These are phyloP conservation scores for Verticillium albo-atrum DNA, from an alignment of 2,329 filamentous ascomycete genomes.

Conservation along the genomic window DNA sequence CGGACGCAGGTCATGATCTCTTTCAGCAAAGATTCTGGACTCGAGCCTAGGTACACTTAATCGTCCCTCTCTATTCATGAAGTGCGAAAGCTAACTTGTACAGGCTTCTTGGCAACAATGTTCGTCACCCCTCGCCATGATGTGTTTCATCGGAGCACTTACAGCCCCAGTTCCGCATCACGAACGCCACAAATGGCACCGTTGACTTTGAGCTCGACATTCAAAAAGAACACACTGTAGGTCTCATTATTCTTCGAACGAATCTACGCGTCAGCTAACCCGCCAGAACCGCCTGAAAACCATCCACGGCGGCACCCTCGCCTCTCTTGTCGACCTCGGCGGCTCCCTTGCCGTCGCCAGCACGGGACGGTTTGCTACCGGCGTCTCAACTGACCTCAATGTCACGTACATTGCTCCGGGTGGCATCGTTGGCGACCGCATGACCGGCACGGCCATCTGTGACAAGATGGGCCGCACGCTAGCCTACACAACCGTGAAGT, in stretches of 20 bases:
- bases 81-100: not conserved
- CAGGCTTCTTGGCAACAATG: conserved; percentile 37
- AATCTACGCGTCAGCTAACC: not conserved
- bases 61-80: not conserved
- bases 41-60: conserved; percentile 80
- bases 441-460: conserved; percentile 53
- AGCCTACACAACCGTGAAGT: conserved; percentile 57
- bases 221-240: conserved; percentile 68
- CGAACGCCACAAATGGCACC: conserved; percentile 57
- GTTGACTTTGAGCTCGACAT: conserved; percentile 77
- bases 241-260: conserved; percentile 13
- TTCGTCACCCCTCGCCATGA: conserved; percentile 16
- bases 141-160: not conserved
- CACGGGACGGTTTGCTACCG: conserved; percentile 57
- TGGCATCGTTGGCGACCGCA: conserved; percentile 50
- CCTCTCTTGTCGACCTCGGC: conserved; percentile 66
- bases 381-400: conserved; percentile 62
- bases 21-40: conserved; percentile 78
- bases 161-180: conserved; percentile 57
- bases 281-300: conserved; percentile 69
- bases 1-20: conserved; percentile 69
- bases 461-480: conserved; percentile 64
- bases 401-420: conserved; percentile 60
- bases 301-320: conserved; percentile 74
- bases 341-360: conserved; percentile 63